Conservation (phyloP, 345 rosid species). For the Eucalyptus erythrocorys region DNA sequence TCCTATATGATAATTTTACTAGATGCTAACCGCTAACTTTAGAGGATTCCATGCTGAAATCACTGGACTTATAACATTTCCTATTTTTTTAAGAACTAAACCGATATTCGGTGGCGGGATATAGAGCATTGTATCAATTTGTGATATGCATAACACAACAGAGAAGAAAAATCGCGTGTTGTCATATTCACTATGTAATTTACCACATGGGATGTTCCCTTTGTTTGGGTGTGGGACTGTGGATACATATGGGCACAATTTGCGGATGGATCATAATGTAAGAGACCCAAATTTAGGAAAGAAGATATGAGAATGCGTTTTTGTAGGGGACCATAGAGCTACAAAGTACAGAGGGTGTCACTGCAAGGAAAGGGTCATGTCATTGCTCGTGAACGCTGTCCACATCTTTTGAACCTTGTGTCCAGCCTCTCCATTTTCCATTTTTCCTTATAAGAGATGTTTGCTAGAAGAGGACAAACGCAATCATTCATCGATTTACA, state of each 20-base stretch:
- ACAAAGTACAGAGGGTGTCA: neutral
- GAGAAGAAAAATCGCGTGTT: neutral
- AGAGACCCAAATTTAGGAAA: neutral
- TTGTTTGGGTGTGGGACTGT: neutral
- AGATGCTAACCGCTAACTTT: neutral
- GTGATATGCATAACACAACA: neutral
- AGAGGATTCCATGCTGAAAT: neutral
- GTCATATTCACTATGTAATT: neutral
- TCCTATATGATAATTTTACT: neutral
- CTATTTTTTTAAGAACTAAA: neutral
- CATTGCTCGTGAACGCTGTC: neutral
- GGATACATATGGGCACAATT: neutral
- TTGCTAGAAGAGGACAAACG: neutral
- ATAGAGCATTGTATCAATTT: neutral
- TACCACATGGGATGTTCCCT: rapidly evolving
- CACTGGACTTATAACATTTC: neutral
- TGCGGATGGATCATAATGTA: neutral
- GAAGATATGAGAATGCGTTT: neutral
- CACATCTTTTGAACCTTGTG: neutral
- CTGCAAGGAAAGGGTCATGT: neutral
- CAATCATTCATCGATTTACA: neutral
- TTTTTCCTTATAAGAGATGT: neutral
- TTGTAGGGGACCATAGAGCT: neutral
- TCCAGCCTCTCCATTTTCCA: neutral
- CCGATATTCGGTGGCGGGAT: neutral